Evolutionary conservation across 2,329 filamentous ascomycete genomes (phyloP).

Genomic region (Microcera coccophila): DNA sequence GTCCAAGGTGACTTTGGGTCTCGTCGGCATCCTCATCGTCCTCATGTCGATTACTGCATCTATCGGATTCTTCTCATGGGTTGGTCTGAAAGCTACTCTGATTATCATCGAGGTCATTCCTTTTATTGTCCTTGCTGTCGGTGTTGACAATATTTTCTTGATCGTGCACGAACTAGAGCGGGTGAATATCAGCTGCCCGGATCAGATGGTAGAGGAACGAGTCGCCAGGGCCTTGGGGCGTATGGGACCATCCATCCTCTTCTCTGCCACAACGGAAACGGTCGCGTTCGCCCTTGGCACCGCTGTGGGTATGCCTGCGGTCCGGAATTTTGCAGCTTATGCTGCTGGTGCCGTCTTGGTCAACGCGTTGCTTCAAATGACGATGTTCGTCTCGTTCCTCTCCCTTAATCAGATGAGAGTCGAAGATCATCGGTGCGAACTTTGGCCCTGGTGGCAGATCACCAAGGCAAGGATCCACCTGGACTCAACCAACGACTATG

Average conservation of each 20-base stretch:
- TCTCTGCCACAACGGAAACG: slow-evolving; percentile 93
- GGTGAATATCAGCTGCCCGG: slow-evolving; percentile 86
- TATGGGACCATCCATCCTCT: slow-evolving; percentile 93
- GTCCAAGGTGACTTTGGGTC: slow-evolving; percentile 94
- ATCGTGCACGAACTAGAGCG: slow-evolving; percentile 98
- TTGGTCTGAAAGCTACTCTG: slow-evolving; percentile 87
- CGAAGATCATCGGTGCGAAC: slow-evolving; percentile 83
- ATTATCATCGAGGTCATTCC: slow-evolving; percentile 99
- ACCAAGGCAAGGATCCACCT: slow-evolving; percentile 68
- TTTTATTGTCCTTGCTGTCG: slow-evolving; percentile 92
- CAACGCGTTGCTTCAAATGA: slow-evolving; percentile 94
- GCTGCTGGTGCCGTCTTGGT: slow-evolving; percentile 94
- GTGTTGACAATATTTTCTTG: slow-evolving; percentile 97
- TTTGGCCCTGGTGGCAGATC: slow-evolving; percentile 83
- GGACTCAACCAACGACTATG: slow-evolving; percentile 52
- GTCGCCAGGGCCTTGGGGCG: slow-evolving; percentile 85
- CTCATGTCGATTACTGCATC: slow-evolving; percentile 96
- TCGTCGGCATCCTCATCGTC: slow-evolving; percentile 91
- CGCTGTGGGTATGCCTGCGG: slow-evolving; percentile 95
- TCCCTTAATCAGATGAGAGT: slow-evolving; percentile 88
- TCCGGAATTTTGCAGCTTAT: slow-evolving; percentile 95
- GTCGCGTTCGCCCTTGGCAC: slow-evolving; percentile 88
- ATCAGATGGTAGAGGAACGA: slow-evolving; percentile 80
- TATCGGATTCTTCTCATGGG: slow-evolving; percentile 89
- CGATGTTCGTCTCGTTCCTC: slow-evolving; percentile 91